Base-by-base conservation (phyloP, 805 yeast genomes). In the Starmerella apicola region DNA sequence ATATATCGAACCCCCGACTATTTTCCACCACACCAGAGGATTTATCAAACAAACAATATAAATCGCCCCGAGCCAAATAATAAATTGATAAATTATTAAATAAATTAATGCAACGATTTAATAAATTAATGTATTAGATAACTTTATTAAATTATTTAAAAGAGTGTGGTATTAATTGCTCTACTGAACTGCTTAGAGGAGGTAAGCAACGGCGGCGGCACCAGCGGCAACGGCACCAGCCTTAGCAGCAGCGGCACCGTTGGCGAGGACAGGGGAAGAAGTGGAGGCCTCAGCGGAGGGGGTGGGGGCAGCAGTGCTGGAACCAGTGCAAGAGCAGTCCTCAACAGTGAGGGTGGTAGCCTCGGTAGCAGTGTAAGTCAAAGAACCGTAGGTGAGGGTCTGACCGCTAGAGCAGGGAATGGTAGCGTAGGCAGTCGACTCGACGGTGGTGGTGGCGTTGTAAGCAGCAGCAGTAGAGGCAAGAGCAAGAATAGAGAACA, bases 211-310 rank as follows among this genome's bases (percentile, higher is more conserved):
- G 32, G 46, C 50, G 24, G 48, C 50, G 34, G 46, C 39, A 20
- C 32, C 43, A 27, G 37, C 39, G 5, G 38, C 38, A 7, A 32
- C 37, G 8, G 38, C 36, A 25, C 43, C 50, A 30, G 34, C 39
- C 46, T 41, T 37, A 26, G 43, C 48, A 32, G 41, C 45, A 37
- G 44, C 44, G 22, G 48, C 44, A 17, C 50, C 46, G 45, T 46
- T 38, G 38, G 36, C 44, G n/a, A 41, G 33, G 17, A n/a, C 34
- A 8, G 48, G 48, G 34, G 38, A 35, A 38, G 31, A 36, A 23
- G 27, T n/a, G n/a, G 29, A 21, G 20, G 37, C 34, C 13, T 17
- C 29, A 23, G 35, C 29, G 34, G 62, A 60, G 56, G 68, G 71
- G 17, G 36, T 35, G 20, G 42, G 39, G 20, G 62, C 61, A 54